Conservation (phyloP, 2,329 filamentous ascomycete genomes). For the Cordyceps sp. region DNA sequence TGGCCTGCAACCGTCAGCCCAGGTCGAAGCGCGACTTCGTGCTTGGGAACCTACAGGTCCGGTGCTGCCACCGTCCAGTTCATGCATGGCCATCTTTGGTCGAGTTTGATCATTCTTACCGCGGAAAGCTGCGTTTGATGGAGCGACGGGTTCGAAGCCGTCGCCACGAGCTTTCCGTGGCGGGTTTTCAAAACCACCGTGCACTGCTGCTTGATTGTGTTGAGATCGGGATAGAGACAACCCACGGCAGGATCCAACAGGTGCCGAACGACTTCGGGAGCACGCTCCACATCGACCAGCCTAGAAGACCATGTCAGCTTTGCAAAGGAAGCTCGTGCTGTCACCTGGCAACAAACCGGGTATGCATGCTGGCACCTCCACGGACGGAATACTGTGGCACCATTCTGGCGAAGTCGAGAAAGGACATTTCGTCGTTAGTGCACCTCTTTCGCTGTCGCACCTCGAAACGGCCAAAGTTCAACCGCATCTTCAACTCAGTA, state of each 20-base stretch:
- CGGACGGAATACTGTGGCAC: slow-evolving; percentile 11
- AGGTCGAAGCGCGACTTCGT: not conserved
- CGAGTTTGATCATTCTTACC: slow-evolving; percentile 7
- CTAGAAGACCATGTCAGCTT: slow-evolving; percentile 2
- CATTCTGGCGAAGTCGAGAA: slow-evolving; percentile 9
- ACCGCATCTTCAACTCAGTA: slow-evolving; percentile 12
- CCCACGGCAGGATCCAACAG: slow-evolving; percentile 1
- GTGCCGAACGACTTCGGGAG: slow-evolving; percentile 2
- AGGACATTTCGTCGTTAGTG: slow-evolving; percentile 7
- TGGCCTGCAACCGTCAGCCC: slow-evolving; percentile 6
- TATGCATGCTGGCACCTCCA: slow-evolving; percentile 12
- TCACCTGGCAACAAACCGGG: slow-evolving; percentile 7
- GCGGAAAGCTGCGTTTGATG: slow-evolving; percentile 8
- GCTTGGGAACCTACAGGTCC: slow-evolving; percentile 13
- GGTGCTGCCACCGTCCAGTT: slow-evolving; percentile 18
- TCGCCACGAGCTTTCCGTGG: slow-evolving; percentile 8
- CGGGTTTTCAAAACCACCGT: slow-evolving; percentile 8
- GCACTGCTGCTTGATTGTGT: slow-evolving; percentile 5
- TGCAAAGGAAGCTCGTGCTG: not conserved
- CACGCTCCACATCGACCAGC: slow-evolving; percentile 1
- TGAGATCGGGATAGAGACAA: slow-evolving; percentile 4
- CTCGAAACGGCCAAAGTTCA: slow-evolving; percentile 15
- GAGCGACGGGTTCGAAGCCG: slow-evolving; percentile 2
- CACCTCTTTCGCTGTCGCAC: slow-evolving; percentile 11
- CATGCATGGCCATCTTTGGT: slow-evolving; percentile 8